These are phyloP conservation scores for Xanthoceras sorbifolium DNA, from an alignment of 345 rosid genomes.

Conservation along the genomic window DNA sequence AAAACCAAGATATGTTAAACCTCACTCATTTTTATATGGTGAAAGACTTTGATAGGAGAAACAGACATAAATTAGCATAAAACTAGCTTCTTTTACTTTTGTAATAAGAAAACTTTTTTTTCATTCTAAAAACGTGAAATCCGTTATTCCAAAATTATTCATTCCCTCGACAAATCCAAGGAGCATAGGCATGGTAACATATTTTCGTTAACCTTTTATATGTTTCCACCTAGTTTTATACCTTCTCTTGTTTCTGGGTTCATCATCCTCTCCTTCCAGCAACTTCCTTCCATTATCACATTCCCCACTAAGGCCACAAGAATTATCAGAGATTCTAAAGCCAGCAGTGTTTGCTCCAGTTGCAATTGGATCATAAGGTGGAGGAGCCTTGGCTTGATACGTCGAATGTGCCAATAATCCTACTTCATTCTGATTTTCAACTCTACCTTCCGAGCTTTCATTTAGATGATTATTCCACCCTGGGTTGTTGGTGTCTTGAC, in stretches of 20 bases:
- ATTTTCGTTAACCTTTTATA: neutral
- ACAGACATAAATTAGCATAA: neutral
- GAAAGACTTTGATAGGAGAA: neutral
- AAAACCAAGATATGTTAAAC: neutral
- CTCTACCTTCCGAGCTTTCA: slow-evolving; percentile 47
- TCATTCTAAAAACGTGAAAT: neutral
- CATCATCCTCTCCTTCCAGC: slow-evolving; percentile 59
- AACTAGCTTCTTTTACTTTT: neutral
- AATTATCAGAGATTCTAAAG: slow-evolving; percentile 53
- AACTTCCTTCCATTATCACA: slow-evolving; percentile 63
- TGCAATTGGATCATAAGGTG: slow-evolving; percentile 35
- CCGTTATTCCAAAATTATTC: neutral
- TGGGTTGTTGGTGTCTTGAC: slow-evolving; percentile 32
- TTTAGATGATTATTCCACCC: slow-evolving; percentile 36
- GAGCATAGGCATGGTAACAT: neutral
- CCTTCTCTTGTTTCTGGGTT: slow-evolving; percentile 76
- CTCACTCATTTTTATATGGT: neutral
- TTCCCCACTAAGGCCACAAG: slow-evolving; percentile 63
- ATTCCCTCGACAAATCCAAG: neutral
- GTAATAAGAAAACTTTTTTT: neutral
- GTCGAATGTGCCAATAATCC: slow-evolving; percentile 27
- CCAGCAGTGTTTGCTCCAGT: slow-evolving; percentile 32
- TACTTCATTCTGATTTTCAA: slow-evolving; percentile 41
- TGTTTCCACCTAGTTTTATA: slow-evolving; percentile 23
- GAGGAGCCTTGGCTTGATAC: slow-evolving; percentile 33